Evolutionary conservation across 2,329 filamentous ascomycete genomes (phyloP), one percentile per base, ranked within the genome.

Genomic region (Fusarium clavum): DNA sequence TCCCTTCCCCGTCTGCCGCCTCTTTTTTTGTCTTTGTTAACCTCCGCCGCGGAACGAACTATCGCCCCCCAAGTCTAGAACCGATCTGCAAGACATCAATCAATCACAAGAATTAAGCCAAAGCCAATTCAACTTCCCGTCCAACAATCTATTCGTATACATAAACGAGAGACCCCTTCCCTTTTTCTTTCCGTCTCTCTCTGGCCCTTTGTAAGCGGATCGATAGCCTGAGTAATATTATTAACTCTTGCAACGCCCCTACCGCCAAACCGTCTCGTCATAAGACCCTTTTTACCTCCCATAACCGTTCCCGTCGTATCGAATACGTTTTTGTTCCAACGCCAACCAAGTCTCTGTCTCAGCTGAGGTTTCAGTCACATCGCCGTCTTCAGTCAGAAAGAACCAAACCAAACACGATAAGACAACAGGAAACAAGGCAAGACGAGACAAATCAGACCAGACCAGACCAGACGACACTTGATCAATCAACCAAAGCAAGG

Each of bases 361-460:
- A 73, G 63, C 64, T 54, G 27, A 57, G 41, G 64, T 71, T 57
- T 73, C 67, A 73, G 59, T 72, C 46, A 55, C 20, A 32, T 72
- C 59, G 59, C 57, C 66, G 66, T 57, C 59, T 60, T 64, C 66
- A 71, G 63, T 54, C 53, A 57, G 27, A 53, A 32, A 56, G 24
- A 24, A 57, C 25, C 24, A 57, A 24, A 22, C 14, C 53, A 57
- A 49, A 52, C 24, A 52, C 53, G 41, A 61, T 27, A 60, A 68
- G 53, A 40, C 63, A 67, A 41, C 43, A 47, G 55, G 61, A 53
- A 48, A 54, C 45, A 57, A 66, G 51, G 34, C 34, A 38, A 38
- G 18, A n/a, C 34, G 34, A 38, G 34, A 38, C 34, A 38, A 20
- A 20, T 20, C 20, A 38, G 34, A 38, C n/a, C 18, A 38, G 34